Evolutionary conservation across 2,329 filamentous ascomycete species (phyloP).

Genomic region (Sordariomycetes sp.): DNA sequence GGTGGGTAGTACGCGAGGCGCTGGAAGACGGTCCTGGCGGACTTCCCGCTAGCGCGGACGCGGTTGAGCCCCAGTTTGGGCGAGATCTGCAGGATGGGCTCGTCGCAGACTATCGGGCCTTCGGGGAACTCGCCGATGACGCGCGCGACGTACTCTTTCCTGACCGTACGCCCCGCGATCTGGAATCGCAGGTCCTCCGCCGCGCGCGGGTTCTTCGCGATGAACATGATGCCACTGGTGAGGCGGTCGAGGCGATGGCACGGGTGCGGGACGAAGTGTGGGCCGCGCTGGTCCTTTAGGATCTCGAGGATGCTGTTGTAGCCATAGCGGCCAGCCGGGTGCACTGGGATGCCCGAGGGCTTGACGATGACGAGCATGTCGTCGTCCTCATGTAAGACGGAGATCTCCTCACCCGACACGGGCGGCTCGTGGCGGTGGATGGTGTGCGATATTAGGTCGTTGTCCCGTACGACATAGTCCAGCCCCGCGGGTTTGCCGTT

Average conservation of each 20-base stretch:
- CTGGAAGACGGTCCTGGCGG: constrained; percentile 82
- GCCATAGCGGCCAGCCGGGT: constrained; percentile 89
- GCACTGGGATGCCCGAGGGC: constrained; percentile 86
- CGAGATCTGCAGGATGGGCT: constrained; percentile 87
- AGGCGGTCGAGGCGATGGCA: constrained; percentile 91
- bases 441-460: constrained; percentile 83
- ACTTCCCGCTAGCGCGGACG: constrained; percentile 85
- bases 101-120: constrained; percentile 80
- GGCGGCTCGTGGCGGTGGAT: constrained; percentile 93
- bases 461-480: constrained; percentile 67
- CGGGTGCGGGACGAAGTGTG: constrained; percentile 44
- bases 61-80: constrained; percentile 90
- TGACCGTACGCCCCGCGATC: constrained; percentile 67
- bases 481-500: constrained; percentile 61
- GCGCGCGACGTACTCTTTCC: constrained; percentile 89
- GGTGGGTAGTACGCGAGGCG: constrained; percentile 77
- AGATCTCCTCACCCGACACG: constrained; percentile 67
- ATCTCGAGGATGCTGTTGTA: constrained; percentile 94
- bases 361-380: constrained; percentile 96
- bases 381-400: constrained; percentile 79
- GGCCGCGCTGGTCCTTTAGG: constrained; percentile 61
- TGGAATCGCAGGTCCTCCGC: constrained; percentile 67
- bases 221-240: constrained; percentile 96
- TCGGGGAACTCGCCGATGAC: constrained; percentile 88
- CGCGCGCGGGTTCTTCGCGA: constrained; percentile 72